Conservation (phyloP, 1,284 basidiomycete species). For the Dichomitus squalens region DNA sequence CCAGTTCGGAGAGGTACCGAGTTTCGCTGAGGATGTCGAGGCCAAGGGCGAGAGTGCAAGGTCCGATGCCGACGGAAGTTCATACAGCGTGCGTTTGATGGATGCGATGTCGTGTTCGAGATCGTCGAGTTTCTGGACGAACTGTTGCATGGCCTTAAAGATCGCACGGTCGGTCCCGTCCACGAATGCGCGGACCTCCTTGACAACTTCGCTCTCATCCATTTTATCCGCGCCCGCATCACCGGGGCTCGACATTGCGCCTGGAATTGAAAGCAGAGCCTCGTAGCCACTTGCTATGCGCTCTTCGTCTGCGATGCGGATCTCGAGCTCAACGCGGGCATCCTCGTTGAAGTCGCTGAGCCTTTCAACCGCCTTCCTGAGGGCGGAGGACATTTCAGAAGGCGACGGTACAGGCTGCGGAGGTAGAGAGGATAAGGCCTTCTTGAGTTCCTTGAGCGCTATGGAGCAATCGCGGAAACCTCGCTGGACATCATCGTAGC, state of each 20-base stretch:
- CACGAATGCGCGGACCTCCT: conserved; percentile 62
- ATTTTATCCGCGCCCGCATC: conserved; percentile 26
- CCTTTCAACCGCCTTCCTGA: conserved; percentile 62
- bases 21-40: conserved; percentile 11
- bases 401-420: conserved; percentile 2
- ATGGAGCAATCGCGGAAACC: conserved; percentile 72
- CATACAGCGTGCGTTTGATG: conserved; percentile 61
- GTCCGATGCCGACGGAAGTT: conserved; percentile 32
- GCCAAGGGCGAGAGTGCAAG: conserved; percentile 15
- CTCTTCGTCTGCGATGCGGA: conserved; percentile 78
- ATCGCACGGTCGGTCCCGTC: conserved; percentile 56
- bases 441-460: conserved; percentile 59
- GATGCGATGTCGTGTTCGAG: conserved; percentile 80
- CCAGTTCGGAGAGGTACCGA: conserved; percentile 45
- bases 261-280: conserved; percentile 65
- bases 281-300: conserved; percentile 73
- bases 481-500: conserved; percentile 65
- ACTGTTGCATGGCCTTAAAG: conserved; percentile 48
- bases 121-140: conserved; percentile 69
- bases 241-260: conserved; percentile 40
- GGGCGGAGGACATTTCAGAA: conserved; percentile 37
- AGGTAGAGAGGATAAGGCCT: conserved; percentile 33
- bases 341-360: conserved; percentile 84
- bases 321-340: conserved; percentile 84
- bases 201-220: conserved; percentile 46